Base-by-base conservation (phyloP, 2,329 filamentous ascomycete genomes). In the Pyrenophora seminiperda region DNA sequence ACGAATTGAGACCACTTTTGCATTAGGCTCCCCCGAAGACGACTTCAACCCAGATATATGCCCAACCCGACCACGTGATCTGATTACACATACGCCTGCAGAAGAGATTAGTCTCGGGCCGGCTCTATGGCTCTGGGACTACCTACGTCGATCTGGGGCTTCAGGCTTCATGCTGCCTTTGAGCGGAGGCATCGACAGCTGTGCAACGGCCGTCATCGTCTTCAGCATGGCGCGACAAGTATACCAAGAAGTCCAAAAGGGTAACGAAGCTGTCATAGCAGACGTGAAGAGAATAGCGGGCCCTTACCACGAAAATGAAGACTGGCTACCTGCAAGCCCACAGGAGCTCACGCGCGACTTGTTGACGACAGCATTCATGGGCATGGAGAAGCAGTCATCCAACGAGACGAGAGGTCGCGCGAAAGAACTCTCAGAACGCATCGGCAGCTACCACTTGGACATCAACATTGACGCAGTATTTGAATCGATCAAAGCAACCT, bases 371-470 rank as follows among this genome's bases (percentile, higher is more conserved):
- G 57, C 62, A 17, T 70, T 64, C 41, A 61, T 70, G 58, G 65
- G 61, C 22, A 62, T 63, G 59, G 46, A 52, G 4, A 42, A 53
- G 18, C 53, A 56, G n/a, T 87, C 86, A 33, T 85, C 82, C 41
- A 74, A 76, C 33, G 87, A 90, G 56, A 91, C 89, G 0, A 61
- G 89, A 7, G 76, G 79, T 38, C 78, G 90, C 20, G 87, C 90
- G 1, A 81, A 82, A 63, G 77, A 81, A 0, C 78, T 93, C 2
- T 73, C 78, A 1, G 65, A 76, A 3, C 78, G 76, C 4, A 90
- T 93, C 43, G 89, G 89, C 3, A 78, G 82, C 13, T 86, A 91
- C 63, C 90, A 94, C 66, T 78, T 83, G 3, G 82, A 92, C 63
- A 36, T 55, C 2, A 45, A 57, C 3, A 54, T 54, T 3, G 90